These are phyloP conservation scores for Teunomyces stri DNA, from an alignment of 805 yeast species.

Conservation along the genomic window DNA sequence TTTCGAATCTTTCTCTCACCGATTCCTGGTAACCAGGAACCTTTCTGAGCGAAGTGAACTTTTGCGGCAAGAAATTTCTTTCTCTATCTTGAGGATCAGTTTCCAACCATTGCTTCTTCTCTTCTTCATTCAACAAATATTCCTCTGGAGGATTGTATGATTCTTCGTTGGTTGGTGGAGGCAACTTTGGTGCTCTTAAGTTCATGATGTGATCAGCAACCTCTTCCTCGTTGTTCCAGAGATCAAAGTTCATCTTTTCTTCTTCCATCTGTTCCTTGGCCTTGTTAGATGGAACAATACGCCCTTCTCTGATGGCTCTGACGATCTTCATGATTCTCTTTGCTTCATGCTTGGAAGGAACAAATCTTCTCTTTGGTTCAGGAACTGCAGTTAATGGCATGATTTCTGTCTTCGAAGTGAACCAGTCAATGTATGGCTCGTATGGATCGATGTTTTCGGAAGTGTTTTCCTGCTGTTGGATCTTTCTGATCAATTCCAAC, in stretches of 20 bases:
- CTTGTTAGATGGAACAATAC: constrained; percentile 73
- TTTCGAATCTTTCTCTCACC: constrained; percentile 88
- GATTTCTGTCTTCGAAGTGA: constrained; percentile 74
- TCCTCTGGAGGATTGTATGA: constrained; percentile 98
- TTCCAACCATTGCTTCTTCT: constrained; percentile 65
- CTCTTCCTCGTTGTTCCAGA: constrained; percentile 70
- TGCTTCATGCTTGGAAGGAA: constrained; percentile 96
- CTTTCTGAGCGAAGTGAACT: constrained; percentile 75
- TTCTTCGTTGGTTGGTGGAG: constrained; percentile 97
- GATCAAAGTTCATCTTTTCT: constrained; percentile 62
- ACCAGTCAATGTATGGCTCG: constrained; percentile 95
- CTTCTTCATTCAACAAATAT: constrained; percentile 79
- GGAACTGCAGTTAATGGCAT: constrained; percentile 94
- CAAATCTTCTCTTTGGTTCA: constrained; percentile 95
- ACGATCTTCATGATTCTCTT: constrained; percentile 95
- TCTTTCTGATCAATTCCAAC: constrained; percentile 79
- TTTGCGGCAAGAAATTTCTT: constrained; percentile 75
- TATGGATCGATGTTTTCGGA: constrained; percentile 81
- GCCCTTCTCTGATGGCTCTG: constrained; percentile 92
- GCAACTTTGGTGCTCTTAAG: constrained; percentile 88
- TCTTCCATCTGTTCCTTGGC: constrained; percentile 52
- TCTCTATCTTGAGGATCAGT: constrained; percentile 77
- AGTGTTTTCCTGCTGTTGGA: constrained; percentile 81
- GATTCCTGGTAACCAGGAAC: constrained; percentile 91
- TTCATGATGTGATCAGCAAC: constrained; percentile 81